Evolutionary conservation across 2,329 filamentous ascomycete genomes (phyloP), one percentile per base, ranked within the genome.

Genomic region (Claviceps citrina): DNA sequence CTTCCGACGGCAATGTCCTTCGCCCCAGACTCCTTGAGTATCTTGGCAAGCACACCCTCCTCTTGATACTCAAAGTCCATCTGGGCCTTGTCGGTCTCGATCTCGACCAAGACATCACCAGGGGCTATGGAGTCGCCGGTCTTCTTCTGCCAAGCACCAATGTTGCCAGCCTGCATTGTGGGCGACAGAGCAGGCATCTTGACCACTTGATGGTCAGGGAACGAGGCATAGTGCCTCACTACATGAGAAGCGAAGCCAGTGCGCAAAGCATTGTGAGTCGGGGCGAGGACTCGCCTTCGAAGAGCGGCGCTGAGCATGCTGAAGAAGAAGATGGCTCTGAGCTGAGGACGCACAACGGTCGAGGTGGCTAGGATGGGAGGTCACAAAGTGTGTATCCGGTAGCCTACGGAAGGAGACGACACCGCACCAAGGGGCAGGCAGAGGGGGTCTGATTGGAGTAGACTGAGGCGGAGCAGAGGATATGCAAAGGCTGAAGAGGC

Each of bases 61-160:
- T 98, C 91, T 66, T 98, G 91, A 67, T 93, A 96, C 66, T 98
- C 91, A 62, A 98, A 96, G 70, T 98, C 91, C 91, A 98, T 98
- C 70, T 96, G 91, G 49, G 91, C 91, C 75, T 98, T 98, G 67
- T 98, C 91, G 54, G 91, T 98, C 75, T 98, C 91, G 56, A 96
- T 94, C 72, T 94, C 87, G 51, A 94, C 87, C 52, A 98, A 69
- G 35, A 98, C 91, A 61, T 98, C 91, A 60, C 91, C 91, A 39
- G 93, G 87, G 43, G 76, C 69, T 61, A 98, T 79, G 47, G 70
- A 58, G 63, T 98, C 91, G 58, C 91, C 91, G 50, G 78, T 72
- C 70, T 95, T 93, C 76, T 96, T 98, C 70, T 96, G 85, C 91
- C 91, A 98, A 48, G 78, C 70, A 54, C 91, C 93, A 63, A 98